Base-by-base conservation (phyloP, 208 protist genomes). In the Crithidia thermophila region DNA sequence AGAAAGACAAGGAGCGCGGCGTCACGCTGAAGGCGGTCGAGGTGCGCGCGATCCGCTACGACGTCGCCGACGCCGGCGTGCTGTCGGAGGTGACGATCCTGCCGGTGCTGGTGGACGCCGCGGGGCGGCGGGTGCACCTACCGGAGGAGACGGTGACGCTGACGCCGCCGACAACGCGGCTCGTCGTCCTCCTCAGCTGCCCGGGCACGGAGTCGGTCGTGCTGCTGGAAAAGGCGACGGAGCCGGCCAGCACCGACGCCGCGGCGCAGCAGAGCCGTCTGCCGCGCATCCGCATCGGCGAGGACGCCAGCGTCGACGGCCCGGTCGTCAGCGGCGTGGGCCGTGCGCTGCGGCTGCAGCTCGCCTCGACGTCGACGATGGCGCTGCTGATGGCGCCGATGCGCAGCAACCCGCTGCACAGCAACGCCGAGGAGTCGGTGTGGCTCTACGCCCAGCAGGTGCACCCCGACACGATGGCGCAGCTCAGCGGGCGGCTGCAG, bases 381-480 rank as follows among this genome's bases (percentile, higher is more conserved):
- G 85, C 67, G n/a, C 56, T 78, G 55, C 58, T 91, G n/a, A 47
- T 88, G 31, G 72, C 72, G 21, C 70, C 88, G 0, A 43, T 89
- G 28, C 74, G 56, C 33, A 87, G 67, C 67, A 80, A 85, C 66
- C 74, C 85, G 11, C 39, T 87, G 53, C 45, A 74, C 53, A 81
- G 71, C 61, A 82, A 84, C 68, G 79, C 80, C 11, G 71, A 78
- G 57, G 84, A 95, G 71, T 73, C 81, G 9, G 84, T 91, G 31
- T 58, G 87, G 52, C 61, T 94, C 58, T 95, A 94, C 73, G 67
- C 77, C 13, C 90, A 95, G 61, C 37, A 83, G 43, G 79, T 90
- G 51, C 78, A 93, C 65, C 72, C 52, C 4, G 87, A 94, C 34
- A 72, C 77, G n/a, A 50, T 90, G 18, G 75, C 77, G 31, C 79